phyloP scores from a whole-genome alignment of 176 grass and related monocot species.

The Zoysia japonica region DNA sequence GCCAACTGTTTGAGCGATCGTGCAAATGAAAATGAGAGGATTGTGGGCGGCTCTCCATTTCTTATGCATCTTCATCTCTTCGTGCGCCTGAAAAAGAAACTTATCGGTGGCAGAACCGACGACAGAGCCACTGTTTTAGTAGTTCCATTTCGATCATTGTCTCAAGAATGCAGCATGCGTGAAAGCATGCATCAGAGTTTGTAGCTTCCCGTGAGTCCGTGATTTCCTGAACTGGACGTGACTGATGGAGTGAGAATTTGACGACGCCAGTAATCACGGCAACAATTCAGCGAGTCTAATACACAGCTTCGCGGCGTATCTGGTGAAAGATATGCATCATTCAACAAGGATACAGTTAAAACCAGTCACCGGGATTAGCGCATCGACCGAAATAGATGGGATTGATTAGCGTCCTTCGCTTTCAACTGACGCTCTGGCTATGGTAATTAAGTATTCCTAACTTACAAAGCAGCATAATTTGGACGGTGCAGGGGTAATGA shows the following conservation, averaged over 20 bases:
- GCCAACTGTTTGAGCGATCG: conserved; percentile 10
- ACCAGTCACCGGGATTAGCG: neutral
- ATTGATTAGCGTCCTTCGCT: conserved; percentile 39
- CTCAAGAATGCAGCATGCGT: too few relatives aligned
- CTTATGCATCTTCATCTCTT: neutral
- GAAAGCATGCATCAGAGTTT: too few relatives aligned
- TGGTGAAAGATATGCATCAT: neutral
- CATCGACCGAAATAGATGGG: conserved; percentile 22
- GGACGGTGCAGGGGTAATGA: conserved; percentile 25
- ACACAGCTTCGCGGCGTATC: neutral
- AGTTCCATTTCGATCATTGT: neutral
- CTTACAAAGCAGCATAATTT: conserved; percentile 15
- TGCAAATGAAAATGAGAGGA: neutral
- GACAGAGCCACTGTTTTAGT: neutral
- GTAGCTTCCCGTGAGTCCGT: neutral
- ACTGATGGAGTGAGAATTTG: neutral
- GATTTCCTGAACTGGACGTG: conserved; percentile 22
- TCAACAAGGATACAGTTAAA: neutral
- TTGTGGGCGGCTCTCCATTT: neutral
- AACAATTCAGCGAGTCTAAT: neutral
- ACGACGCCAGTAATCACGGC: conserved; percentile 34
- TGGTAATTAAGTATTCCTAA: conserved; percentile 7
- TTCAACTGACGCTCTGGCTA: conserved; percentile 9
- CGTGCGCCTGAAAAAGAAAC: neutral
- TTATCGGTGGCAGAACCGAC: conserved; percentile 5